Conservation (phyloP, 2,329 filamentous ascomycete species). For the Gnomoniopsis sp. region DNA sequence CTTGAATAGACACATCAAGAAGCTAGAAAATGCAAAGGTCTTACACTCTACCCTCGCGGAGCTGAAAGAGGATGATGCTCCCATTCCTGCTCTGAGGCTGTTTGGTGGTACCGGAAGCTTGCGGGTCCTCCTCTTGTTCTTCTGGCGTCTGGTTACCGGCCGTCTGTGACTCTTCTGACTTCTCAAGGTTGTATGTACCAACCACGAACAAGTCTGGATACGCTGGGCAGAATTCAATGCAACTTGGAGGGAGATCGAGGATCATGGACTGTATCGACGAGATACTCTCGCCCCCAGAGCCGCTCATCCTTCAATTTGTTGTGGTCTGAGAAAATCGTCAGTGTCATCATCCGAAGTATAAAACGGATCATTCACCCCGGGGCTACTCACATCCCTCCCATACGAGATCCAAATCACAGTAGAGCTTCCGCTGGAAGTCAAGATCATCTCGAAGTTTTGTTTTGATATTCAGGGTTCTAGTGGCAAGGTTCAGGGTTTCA, state of each 20-base stretch:
- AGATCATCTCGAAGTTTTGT: neutral
- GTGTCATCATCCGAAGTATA: neutral
- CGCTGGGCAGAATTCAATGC: conserved; percentile 68
- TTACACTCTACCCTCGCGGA: conserved; percentile 55
- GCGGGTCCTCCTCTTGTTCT: conserved; percentile 22
- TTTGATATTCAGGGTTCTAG: neutral
- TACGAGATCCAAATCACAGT: too few species aligned
- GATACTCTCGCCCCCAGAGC: conserved; percentile 23
- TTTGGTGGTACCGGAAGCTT: conserved; percentile 25
- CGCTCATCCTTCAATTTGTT: neutral
- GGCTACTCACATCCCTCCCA: too few species aligned
- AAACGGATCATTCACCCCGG: too few species aligned
- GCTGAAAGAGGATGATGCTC: conserved; percentile 64
- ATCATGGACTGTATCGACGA: conserved; percentile 45
- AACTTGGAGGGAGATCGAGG: conserved; percentile 70
- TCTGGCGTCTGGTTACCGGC: conserved; percentile 20
- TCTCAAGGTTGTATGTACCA: conserved; percentile 78
- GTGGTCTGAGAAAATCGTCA: neutral
- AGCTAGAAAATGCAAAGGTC: conserved; percentile 27
- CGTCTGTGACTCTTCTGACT: conserved; percentile 25
- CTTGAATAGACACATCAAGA: conserved; percentile 3
- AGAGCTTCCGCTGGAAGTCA: neutral
- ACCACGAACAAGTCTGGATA: conserved; percentile 67
- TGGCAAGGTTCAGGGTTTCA: neutral
- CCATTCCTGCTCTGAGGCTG: conserved; percentile 65